phyloP scores from a whole-genome alignment of 2,329 filamentous ascomycete species.

The Alternaria viburni region DNA sequence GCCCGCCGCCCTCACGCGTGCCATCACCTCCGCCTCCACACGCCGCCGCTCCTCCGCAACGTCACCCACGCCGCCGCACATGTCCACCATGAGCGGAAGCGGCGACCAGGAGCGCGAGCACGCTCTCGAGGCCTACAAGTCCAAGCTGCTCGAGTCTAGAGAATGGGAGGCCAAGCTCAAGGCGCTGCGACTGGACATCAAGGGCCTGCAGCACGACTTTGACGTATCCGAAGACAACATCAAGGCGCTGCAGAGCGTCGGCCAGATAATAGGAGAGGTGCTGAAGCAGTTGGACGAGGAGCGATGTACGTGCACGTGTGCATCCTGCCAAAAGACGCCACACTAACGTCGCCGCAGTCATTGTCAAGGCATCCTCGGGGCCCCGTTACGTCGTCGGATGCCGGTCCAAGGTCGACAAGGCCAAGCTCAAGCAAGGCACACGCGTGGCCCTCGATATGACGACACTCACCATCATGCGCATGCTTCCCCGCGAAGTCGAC shows the following conservation, averaged over 20 bases:
- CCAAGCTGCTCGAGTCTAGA: constrained; percentile 79
- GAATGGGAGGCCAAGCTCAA: constrained; percentile 99
- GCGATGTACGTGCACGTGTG: constrained; percentile 72
- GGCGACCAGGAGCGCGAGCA: constrained; percentile 59
- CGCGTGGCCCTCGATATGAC: constrained; percentile 99
- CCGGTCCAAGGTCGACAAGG: constrained; percentile 96
- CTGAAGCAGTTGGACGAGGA: constrained; percentile 99
- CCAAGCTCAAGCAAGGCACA: constrained; percentile 96
- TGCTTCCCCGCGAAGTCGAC: constrained; percentile 98
- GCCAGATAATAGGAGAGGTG: constrained; percentile 98
- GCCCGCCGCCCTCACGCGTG: neutral
- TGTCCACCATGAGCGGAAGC: constrained; percentile 43
- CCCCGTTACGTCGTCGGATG: constrained; percentile 98
- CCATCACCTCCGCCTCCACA: neutral
- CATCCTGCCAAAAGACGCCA: neutral
- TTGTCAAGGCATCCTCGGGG: constrained; percentile 96
- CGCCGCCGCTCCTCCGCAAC: neutral
- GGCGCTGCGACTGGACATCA: constrained; percentile 90
- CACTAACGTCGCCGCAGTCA: constrained; percentile 66
- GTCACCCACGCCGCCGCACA: constrained; percentile 6
- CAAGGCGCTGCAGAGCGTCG: constrained; percentile 98
- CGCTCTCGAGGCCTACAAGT: constrained; percentile 60
- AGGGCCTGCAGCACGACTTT: constrained; percentile 91
- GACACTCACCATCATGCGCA: constrained; percentile 99
- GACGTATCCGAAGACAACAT: constrained; percentile 99